phyloP scores from a whole-genome alignment of 345 rosid species.

The Melaleuca quinquenervia region DNA sequence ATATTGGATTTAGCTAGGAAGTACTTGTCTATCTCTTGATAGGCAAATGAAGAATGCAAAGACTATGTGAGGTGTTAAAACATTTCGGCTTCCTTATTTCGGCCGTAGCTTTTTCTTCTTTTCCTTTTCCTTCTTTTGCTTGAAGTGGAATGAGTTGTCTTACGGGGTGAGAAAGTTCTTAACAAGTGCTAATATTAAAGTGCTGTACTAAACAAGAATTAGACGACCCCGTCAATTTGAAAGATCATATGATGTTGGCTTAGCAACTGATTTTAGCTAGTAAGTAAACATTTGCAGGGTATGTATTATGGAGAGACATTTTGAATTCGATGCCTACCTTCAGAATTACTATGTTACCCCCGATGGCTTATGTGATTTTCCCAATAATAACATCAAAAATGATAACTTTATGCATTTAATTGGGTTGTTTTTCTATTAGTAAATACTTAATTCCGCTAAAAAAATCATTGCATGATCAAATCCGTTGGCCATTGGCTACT shows the following conservation, averaged over 20 bases:
- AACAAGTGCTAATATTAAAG: background rate
- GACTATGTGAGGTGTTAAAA: background rate
- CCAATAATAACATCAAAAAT: background rate
- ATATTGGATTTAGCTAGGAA: background rate
- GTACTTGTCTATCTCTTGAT: background rate
- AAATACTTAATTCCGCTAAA: background rate
- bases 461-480: background rate
- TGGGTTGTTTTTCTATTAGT: background rate
- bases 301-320: background rate
- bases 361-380: background rate
- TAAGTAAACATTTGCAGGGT: background rate
- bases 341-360: background rate
- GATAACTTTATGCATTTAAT: background rate
- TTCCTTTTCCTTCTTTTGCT: background rate
- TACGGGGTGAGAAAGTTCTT: accelerated
- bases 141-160: background rate
- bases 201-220: background rate
- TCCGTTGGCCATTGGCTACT: background rate
- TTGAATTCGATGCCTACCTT: background rate
- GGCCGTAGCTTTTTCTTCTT: background rate
- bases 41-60: background rate
- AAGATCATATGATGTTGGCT: background rate
- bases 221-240: background rate
- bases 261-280: background rate
- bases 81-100: background rate